These are phyloP conservation scores for Populus euphratica DNA, from an alignment of 345 rosid genomes.

Conservation along the genomic window DNA sequence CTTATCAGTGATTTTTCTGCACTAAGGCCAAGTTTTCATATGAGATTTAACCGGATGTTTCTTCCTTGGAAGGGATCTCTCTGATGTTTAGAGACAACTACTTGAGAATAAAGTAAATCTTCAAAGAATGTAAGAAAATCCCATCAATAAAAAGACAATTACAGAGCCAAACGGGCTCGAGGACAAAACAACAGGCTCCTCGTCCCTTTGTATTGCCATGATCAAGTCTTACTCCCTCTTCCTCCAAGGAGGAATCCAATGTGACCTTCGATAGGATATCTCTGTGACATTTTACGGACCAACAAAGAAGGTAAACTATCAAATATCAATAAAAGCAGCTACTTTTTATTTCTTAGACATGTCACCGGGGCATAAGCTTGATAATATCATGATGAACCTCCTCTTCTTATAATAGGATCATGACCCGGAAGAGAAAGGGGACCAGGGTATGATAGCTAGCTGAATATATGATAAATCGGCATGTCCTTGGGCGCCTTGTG, in stretches of 20 bases:
- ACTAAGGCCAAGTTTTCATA: neutral
- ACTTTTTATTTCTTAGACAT: neutral
- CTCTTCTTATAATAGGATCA: neutral
- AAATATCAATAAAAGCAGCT: neutral
- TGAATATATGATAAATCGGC: neutral
- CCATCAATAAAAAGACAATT: neutral
- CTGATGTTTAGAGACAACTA: neutral
- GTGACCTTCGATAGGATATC: conserved; percentile 14
- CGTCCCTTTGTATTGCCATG: neutral
- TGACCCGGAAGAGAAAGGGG: neutral
- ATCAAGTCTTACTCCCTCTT: neutral
- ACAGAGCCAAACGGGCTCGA: neutral
- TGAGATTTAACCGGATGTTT: neutral
- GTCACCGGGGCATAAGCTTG: neutral
- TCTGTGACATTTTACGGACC: neutral
- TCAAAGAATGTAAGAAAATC: neutral
- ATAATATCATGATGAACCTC: no score
- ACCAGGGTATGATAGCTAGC: neutral
- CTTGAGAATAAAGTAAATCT: neutral
- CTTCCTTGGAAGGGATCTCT: neutral
- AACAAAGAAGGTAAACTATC: neutral
- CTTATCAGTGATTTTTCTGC: neutral
- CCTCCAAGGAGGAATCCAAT: conserved; percentile 23
- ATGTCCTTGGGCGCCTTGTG: neutral
- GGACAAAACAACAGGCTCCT: conserved; percentile 11